phyloP scores from a whole-genome alignment of 495 filamentous ascomycete genomes.

The Aspergillus kassunensis region DNA sequence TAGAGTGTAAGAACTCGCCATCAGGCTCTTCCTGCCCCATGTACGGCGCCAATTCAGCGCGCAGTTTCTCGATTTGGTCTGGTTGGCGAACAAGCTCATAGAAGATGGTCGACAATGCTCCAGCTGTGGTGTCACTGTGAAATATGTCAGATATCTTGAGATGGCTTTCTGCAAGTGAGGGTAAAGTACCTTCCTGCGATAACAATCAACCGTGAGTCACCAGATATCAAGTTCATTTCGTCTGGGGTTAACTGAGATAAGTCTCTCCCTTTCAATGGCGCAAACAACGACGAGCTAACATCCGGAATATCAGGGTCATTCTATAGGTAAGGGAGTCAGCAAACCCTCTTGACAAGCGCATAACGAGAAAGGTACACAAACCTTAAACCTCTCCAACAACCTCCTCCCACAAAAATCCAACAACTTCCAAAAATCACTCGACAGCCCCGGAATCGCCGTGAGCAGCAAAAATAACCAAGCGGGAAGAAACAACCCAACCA shows the following conservation, averaged over 20 bases:
- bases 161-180: background rate
- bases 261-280: constrained; percentile 17
- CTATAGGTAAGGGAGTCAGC: constrained; percentile 8
- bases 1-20: constrained; percentile 17
- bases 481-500: constrained; percentile 29
- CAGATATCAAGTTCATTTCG: constrained; percentile 24
- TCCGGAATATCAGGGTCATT: constrained; percentile 26
- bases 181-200: constrained; percentile 27
- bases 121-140: constrained; percentile 56
- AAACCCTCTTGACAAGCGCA: background rate
- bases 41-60: constrained; percentile 10
- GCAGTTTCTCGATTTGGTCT: constrained; percentile 28
- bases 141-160: background rate
- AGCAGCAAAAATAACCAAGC: constrained; percentile 34
- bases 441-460: constrained; percentile 20
- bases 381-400: constrained; percentile 4
- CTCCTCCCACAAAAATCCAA: constrained; percentile 20
- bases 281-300: constrained; percentile 30
- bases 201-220: constrained; percentile 26
- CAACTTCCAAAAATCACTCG: constrained; percentile 32
- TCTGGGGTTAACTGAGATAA: constrained; percentile 11
- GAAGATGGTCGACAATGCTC: constrained; percentile 43
- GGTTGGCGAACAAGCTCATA: constrained; percentile 45
- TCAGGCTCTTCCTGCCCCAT: background rate
- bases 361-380: background rate